phyloP scores from a whole-genome alignment of 345 rosid species.

The Barbarea vulgaris region DNA sequence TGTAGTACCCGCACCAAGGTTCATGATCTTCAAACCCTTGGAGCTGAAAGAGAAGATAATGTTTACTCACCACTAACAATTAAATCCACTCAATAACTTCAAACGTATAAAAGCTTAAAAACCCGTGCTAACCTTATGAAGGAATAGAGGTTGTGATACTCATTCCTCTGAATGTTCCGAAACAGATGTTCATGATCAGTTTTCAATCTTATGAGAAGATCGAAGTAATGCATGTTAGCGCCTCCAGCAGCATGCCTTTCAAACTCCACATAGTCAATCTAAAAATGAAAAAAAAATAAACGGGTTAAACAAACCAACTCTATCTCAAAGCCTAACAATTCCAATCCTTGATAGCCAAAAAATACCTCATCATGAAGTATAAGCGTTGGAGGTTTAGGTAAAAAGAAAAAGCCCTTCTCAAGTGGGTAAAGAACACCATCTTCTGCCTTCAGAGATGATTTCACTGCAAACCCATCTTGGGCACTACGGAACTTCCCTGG shows the following conservation, averaged over 20 bases:
- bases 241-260: slow-evolving; percentile 99
- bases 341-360: neutral
- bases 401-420: slow-evolving; percentile 94
- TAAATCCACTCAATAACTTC: slow-evolving; percentile 17
- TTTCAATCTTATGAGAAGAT: slow-evolving; percentile 87
- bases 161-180: slow-evolving; percentile 94
- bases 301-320: neutral
- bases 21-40: slow-evolving; percentile 90
- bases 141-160: slow-evolving; percentile 82
- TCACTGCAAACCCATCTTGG: slow-evolving; percentile 98
- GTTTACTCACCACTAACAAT: neutral
- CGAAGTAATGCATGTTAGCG: slow-evolving; percentile 98
- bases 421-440: slow-evolving; percentile 96
- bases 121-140: slow-evolving; percentile 68
- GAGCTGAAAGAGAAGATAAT: slow-evolving; percentile 49
- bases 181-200: slow-evolving; percentile 97
- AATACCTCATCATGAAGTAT: slow-evolving; percentile 96
- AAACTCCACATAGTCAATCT: slow-evolving; percentile 97
- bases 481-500: slow-evolving; percentile 97
- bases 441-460: slow-evolving; percentile 96
- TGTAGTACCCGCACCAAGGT: slow-evolving; percentile 57
- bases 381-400: slow-evolving; percentile 98
- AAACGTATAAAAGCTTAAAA: neutral
- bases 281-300: slow-evolving; percentile 9
- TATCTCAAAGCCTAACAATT: slow-evolving; percentile 1